Evolutionary conservation across 805 yeast species (phyloP), one percentile per base, ranked within the genome.

Genomic region (Barnettozyma sp.): DNA sequence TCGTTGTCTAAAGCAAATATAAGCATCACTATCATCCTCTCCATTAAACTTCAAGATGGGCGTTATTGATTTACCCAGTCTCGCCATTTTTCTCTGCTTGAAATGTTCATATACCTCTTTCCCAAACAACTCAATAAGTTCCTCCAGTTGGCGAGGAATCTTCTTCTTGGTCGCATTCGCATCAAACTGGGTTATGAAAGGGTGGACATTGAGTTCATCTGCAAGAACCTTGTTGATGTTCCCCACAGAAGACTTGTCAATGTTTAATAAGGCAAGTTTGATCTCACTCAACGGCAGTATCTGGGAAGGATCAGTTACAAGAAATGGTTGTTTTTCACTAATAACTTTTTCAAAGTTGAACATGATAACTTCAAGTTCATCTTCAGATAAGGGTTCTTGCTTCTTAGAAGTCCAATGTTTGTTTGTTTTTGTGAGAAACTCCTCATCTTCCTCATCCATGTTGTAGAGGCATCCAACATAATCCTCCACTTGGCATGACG

Each of bases 401-500:
- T 49, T 35, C 27, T 47, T 47, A 18, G 39, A 30, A 18, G 29
- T 28, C 20, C 47, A 35, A 8, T 60, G 51, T 25, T 65, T 56
- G 36, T 71, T 69, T 36, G 70, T 47, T 10, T 63, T 54, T 3
- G 50, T 56, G 33, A 86, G 59, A 51, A 81, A 90, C 39, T 58
- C 73, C 22, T 78, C 94, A 59, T 92, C 98, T 7, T 49, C 69
- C 57, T 90, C 97, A 60, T 92, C 97, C 82, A 92, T 76, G 59
- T 79, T 79, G 60, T 88, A 92, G 14, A 77, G 77, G 30, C 82
- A 76, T 1, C 97, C 96, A 14, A 77, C 69, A 16, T 94, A 83
- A 55, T 92, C 97, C 53, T 92, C 97, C n/a, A 90, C 92, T 0
- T 96, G 90, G 5, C 95, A 94, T 27, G 94, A 82, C 49, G 84